A percentile compares a stretch with the other conserved stretches of the same genome.
These are phyloP conservation scores for Croton laevigatus DNA, from an alignment of 441 rosid species.

Conservation along the genomic window DNA sequence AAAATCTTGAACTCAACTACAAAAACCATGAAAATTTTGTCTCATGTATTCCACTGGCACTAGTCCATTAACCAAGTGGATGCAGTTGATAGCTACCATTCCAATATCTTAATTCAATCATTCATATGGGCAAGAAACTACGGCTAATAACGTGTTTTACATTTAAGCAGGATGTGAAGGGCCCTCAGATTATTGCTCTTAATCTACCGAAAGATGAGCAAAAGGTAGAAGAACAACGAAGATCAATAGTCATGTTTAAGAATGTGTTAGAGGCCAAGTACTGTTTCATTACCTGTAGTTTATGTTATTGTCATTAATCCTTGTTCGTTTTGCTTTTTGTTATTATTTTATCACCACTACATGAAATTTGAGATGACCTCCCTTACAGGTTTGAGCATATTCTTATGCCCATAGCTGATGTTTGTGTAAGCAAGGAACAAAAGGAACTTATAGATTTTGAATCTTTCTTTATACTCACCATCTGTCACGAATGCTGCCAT, in stretches of 20 bases:
- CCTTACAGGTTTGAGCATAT: conserved; percentile 74
- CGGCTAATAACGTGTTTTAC: conserved; percentile 22
- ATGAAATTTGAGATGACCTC: conserved; percentile 8
- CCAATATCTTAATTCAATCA: not conserved
- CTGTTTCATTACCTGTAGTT: conserved; percentile 23
- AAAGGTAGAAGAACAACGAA: conserved; percentile 85
- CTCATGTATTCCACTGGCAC: not conserved
- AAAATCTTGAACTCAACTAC: not conserved
- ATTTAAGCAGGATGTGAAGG: conserved; percentile 77
- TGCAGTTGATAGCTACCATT: not conserved
- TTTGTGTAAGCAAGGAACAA: conserved; percentile 67
- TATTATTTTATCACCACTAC: conserved; percentile 6
- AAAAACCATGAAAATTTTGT: not conserved
- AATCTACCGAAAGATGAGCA: conserved; percentile 96
- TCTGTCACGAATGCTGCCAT: conserved; percentile 97
- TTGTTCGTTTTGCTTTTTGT: conserved; percentile 15
- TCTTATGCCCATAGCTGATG: conserved; percentile 80
- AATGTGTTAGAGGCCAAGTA: conserved; percentile 93
- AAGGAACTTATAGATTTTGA: conserved; percentile 80
- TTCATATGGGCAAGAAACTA: conserved; percentile 5
- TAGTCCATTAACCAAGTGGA: not conserved
- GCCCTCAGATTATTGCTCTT: conserved; percentile 97
- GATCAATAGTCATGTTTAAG: conserved; percentile 96
- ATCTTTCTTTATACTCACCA: conserved; percentile 89
- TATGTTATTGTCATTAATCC: conserved; percentile 8